Base-by-base conservation (phyloP, 2,329 filamentous ascomycete species). In the Dactylellina leptospora region DNA sequence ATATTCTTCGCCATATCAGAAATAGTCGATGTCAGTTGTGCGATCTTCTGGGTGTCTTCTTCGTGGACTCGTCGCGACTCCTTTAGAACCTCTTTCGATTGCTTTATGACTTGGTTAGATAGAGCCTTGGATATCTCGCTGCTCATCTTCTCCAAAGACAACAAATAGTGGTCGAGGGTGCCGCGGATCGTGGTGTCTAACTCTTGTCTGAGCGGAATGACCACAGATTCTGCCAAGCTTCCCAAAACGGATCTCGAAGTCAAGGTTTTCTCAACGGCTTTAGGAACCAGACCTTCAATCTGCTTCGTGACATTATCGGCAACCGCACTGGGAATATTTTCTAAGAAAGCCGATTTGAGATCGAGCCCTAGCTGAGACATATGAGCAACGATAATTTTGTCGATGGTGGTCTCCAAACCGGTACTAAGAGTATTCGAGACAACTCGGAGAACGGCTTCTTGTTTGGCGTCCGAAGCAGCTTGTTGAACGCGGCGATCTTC, bases 321-420 rank as follows among this genome's bases (percentile, higher is more conserved):
- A 38, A 96, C 80, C 56, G 89, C 85, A 51, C 86, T 84, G 74
- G 86, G 85, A 61, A 97, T 81, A 72, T 87, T 87, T 74, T 86
- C 84, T 62, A 86, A 85, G 22, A 97, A 83, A 78, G 91, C 87
- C 73, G 90, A 88, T 40, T 87, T 85, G 63, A 97, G 82, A 28
- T 88, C 84, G 9, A 95, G 93, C 56, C 96, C 83, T 45, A 97
- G 86, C 11, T 87, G 84, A 73, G 91, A 86, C 75, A 96, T 91
- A 79, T 90, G 90, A 50, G 87, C 85, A 48, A 87, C 86, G 54
- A 96, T 88, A 75, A 96, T 90, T 72, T 87, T 88, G 72, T 87
- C 84, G 36, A 97, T 84, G 20, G 91, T 90, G 76, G 90, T 88
- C 79, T 91, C 88, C 22, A 91, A 86, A 63, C 90, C 90, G 71